These are phyloP conservation scores for Cyclocybe cylindracea DNA, from an alignment of 768 basidiomycete species.

Conservation along the genomic window DNA sequence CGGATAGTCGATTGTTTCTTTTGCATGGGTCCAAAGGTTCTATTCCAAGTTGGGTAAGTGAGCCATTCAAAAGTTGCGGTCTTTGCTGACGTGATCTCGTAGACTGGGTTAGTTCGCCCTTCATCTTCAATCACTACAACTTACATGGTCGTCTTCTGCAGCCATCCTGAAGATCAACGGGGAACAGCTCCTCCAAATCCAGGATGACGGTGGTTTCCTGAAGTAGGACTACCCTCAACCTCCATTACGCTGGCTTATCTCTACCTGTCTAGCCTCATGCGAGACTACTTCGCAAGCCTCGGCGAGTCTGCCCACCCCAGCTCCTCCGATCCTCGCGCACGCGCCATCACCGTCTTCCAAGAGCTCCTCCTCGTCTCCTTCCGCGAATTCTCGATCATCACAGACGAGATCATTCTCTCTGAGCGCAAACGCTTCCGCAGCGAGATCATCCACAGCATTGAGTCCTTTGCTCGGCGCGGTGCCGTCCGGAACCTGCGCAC, in stretches of 20 bases:
- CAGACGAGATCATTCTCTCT: conserved; percentile 87
- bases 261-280: conserved; percentile 74
- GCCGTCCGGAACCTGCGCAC: conserved; percentile 85
- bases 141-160: conserved; percentile 27
- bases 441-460: conserved; percentile 91
- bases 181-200: conserved; percentile 85
- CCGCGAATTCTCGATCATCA: conserved; percentile 95
- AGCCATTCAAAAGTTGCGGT: not conserved
- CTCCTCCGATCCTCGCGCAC: conserved; percentile 82
- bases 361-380: conserved; percentile 96
- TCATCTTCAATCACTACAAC: not conserved
- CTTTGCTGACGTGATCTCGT: conserved; percentile 15
- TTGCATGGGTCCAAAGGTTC: conserved; percentile 97
- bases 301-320: conserved; percentile 93
- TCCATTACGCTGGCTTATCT: not conserved
- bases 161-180: conserved; percentile 99
- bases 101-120: conserved; percentile 53
- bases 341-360: conserved; percentile 96
- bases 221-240: conserved; percentile 52
- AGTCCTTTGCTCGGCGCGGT: conserved; percentile 90
- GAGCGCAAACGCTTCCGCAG: conserved; percentile 86
- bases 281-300: conserved; percentile 91
- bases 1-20: conserved; percentile 97
- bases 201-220: conserved; percentile 97
- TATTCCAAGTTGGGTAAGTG: conserved; percentile 96